Conservation (phyloP, 139 green algal species). For the Pleodorina starrii region DNA sequence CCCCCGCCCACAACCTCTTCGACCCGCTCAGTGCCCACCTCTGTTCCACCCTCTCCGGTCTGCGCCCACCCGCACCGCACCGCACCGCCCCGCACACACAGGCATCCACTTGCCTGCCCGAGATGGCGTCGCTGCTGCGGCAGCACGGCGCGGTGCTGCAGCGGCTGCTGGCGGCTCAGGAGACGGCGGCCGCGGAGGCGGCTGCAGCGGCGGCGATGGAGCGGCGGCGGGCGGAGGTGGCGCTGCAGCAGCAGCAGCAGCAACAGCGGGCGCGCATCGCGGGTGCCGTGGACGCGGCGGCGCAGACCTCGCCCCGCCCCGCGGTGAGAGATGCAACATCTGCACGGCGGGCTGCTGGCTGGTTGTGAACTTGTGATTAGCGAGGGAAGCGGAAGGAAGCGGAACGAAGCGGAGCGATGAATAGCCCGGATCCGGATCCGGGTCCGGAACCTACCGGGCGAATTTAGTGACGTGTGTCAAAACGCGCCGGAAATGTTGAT, state of each 20-base stretch:
- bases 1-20: too few relatives aligned
- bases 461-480: too few relatives aligned
- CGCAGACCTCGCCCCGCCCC: background rate
- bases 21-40: too few relatives aligned
- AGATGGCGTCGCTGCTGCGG: background rate
- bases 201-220: slow-evolving; percentile 1
- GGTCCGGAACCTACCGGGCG: too few relatives aligned
- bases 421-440: too few relatives aligned
- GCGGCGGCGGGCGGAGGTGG: background rate
- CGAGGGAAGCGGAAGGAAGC: background rate
- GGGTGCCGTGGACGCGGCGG: background rate
- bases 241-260: background rate
- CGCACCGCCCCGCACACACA: background rate
- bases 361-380: background rate
- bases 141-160: slow-evolving; percentile 20
- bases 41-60: too few relatives aligned
- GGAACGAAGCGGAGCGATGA: background rate
- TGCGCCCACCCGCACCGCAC: too few relatives aligned
- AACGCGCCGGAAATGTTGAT: too few relatives aligned
- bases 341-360: too few relatives aligned
- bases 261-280: background rate
- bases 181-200: background rate
- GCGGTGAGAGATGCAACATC: background rate
- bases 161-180: slow-evolving; percentile 7
- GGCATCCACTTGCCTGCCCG: background rate